Base-by-base conservation (phyloP, 2,329 filamentous ascomycete species). In the Cephalotrichum gorgonifer region DNA sequence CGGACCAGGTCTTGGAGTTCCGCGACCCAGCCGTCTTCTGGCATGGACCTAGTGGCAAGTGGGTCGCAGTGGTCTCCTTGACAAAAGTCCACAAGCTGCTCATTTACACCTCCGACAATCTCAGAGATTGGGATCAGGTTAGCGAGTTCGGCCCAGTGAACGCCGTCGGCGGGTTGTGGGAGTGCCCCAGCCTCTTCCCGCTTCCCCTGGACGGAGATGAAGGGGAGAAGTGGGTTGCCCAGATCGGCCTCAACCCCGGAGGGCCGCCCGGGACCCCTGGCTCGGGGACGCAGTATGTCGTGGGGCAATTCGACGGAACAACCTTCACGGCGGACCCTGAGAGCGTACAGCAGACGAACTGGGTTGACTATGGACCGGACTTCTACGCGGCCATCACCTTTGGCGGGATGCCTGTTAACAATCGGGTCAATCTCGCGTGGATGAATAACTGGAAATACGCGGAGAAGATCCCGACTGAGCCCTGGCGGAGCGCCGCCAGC, bases 381-480 rank as follows among this genome's bases (percentile, higher is more conserved):
- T 46, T 46, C 20, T 50, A 50, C 25, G 48, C 48, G 6, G 43
- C 43, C 35, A 43, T 46, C 14, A 42, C 43, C 33, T 50, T 50
- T 43, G n/a, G 14, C 25, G 48, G 48, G 20, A 30, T 50, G 5
- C 43, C 43, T n/a, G 43, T 20, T 20, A 39, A 31, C 26, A 25
- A 50, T 11, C 48, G 43, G 9, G 31, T 50, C 11, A n/a, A 46
- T n/a, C 46, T 50, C 25, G 43, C 48, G 6, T 50, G 48, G 48
- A 47, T 47, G 43, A 46, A 22, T 35, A 50, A 50, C 48, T 50
- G 48, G 48, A 43, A 50, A 33, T 50, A 50, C n/a, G 48, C 12
- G 11, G 43, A 12, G n/a, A 33, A n/a, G 22, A 43, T 50, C 15
- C 48, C 48, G 5, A 50, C 48, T 9, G 48, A 47, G 15, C 43